A percentile compares a stretch with the other conserved stretches of the same genome.
phyloP scores from a whole-genome alignment of 352 stramenopile species.

The Pythium insidiosum region DNA sequence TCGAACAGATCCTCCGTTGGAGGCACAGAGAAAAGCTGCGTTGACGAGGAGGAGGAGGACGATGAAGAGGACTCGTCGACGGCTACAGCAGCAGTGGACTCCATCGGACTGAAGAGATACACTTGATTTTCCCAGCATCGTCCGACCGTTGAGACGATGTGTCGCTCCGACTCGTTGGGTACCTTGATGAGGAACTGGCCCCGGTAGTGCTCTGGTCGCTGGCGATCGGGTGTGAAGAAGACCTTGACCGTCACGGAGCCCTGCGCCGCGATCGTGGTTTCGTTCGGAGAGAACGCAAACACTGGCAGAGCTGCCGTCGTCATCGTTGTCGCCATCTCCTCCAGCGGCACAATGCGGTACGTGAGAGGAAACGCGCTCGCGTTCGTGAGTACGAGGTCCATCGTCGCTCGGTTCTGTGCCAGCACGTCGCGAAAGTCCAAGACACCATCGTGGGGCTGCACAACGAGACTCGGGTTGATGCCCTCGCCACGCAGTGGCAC shows the following conservation, averaged over 20 bases:
- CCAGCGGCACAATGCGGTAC: slow-evolving; percentile 28
- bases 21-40: slow-evolving; percentile 6
- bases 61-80: too few species aligned
- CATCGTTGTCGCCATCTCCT: neutral
- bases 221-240: slow-evolving; percentile 51
- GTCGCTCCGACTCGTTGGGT: slow-evolving; percentile 62
- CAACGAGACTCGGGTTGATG: slow-evolving; percentile 65
- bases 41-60: too few species aligned
- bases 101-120: slow-evolving; percentile 39
- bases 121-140: slow-evolving; percentile 77
- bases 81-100: too few species aligned
- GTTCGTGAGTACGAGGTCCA: slow-evolving; percentile 53
- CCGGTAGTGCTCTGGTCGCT: slow-evolving; percentile 46
- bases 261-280: slow-evolving; percentile 49
- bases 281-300: slow-evolving; percentile 62
- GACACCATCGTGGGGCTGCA: slow-evolving; percentile 49
- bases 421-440: slow-evolving; percentile 67
- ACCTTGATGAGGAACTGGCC: slow-evolving; percentile 54
- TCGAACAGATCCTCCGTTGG: slow-evolving; percentile 68
- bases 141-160: slow-evolving; percentile 41
- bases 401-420: slow-evolving; percentile 30
- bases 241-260: slow-evolving; percentile 45
- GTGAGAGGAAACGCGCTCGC: slow-evolving; percentile 54
- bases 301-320: slow-evolving; percentile 20
- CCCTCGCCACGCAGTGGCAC: slow-evolving; percentile 52